Evolutionary conservation across 2,329 filamentous ascomycete genomes (phyloP).

Genomic region (Calcarisporium arbuscula): DNA sequence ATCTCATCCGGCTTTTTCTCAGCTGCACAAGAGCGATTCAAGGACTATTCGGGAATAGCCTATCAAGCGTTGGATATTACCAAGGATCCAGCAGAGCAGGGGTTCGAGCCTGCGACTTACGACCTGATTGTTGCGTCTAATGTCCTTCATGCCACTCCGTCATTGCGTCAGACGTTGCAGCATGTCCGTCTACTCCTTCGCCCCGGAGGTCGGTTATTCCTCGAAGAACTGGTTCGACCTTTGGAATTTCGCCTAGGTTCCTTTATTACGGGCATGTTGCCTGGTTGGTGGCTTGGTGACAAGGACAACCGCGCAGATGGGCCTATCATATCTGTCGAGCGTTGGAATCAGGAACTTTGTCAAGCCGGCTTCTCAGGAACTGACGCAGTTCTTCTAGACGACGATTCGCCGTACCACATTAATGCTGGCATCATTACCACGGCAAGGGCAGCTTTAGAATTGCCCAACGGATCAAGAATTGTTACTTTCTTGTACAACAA

Average conservation of each 20-base stretch:
- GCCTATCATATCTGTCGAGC: background rate
- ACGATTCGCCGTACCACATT: slow-evolving; percentile 4
- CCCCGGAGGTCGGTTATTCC: slow-evolving; percentile 2
- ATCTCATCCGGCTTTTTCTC: slow-evolving; percentile 15
- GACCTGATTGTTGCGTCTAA: slow-evolving; percentile 9
- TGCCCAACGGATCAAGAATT: background rate
- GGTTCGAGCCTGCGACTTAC: slow-evolving; percentile 4
- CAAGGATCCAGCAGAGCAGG: slow-evolving; percentile 5
- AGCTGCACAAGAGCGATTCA: slow-evolving; percentile 15
- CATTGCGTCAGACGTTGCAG: slow-evolving; percentile 1
- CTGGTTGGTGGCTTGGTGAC: background rate
- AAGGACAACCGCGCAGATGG: background rate
- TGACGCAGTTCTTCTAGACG: slow-evolving; percentile 5
- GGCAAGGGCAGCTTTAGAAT: background rate
- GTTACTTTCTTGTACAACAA: slow-evolving; percentile 3
- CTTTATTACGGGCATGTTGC: background rate
- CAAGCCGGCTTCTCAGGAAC: slow-evolving; percentile 7
- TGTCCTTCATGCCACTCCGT: background rate
- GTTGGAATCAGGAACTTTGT: slow-evolving; percentile 5
- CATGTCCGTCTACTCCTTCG: slow-evolving; percentile 3
- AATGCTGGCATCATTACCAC: background rate
- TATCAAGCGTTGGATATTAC: slow-evolving; percentile 20
- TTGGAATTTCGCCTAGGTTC: too few species aligned
- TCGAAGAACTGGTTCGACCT: slow-evolving; percentile 5
- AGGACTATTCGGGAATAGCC: slow-evolving; percentile 3